Evolutionary conservation across 208 protist species (phyloP).

Genomic region (Crithidia mellificae): DNA sequence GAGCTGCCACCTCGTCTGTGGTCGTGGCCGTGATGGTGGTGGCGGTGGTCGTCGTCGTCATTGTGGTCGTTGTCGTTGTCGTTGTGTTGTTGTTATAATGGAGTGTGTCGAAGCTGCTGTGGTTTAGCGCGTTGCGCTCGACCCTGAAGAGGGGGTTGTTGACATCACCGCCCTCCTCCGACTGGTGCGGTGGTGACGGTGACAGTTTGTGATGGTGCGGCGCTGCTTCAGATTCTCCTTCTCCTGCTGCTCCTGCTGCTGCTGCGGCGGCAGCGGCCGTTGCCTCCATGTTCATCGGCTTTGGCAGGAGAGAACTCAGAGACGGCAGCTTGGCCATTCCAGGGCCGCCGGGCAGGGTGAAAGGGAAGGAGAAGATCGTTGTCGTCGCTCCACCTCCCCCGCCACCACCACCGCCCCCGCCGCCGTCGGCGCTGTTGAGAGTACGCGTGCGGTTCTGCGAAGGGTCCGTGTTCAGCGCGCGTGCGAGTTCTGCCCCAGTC

Average conservation of each 20-base stretch:
- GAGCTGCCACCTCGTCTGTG: not conserved
- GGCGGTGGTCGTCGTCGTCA: not conserved
- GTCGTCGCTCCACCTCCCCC: not conserved
- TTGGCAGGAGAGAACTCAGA: constrained; percentile 14
- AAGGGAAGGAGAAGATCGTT: constrained; percentile 16
- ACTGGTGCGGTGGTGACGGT: no score
- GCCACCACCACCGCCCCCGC: not conserved
- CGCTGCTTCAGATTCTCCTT: no score
- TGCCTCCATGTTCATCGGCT: not conserved
- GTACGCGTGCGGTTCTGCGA: not conserved
- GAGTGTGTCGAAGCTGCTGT: constrained; percentile 1
- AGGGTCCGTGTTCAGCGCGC: not conserved
- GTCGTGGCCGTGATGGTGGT: not conserved
- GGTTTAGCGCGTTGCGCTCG: not conserved
- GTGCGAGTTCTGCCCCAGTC: constrained; percentile 3
- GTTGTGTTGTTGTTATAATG: no score
- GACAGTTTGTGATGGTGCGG: no score
- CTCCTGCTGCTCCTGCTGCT: not conserved
- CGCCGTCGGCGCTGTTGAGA: not conserved
- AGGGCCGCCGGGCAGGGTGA: constrained; percentile 1
- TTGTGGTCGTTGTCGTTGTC: no score
- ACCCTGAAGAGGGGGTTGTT: not conserved
- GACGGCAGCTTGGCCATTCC: not conserved
- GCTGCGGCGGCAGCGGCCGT: not conserved
- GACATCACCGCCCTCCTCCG: not conserved